Evolutionary conservation across 192 early-diverging fungal species (phyloP).

Genomic region (Backusella parvicylindrica): DNA sequence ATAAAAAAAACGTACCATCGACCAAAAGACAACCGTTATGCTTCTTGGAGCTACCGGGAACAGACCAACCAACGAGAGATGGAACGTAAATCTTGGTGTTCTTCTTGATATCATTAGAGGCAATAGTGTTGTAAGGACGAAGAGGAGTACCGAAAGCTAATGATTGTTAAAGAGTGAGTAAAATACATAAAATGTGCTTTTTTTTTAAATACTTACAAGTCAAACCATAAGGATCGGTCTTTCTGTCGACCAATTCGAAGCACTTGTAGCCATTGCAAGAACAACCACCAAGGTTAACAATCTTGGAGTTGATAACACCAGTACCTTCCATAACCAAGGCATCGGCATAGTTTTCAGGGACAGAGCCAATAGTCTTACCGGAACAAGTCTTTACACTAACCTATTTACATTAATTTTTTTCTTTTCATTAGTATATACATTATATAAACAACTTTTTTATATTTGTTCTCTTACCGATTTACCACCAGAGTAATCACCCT

Average conservation of each 20-base stretch:
- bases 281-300: slow-evolving; percentile 38
- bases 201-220: slow-evolving; percentile 11
- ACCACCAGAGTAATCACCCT: slow-evolving; percentile 25
- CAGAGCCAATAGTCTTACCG: slow-evolving; percentile 31
- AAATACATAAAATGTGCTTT: background rate
- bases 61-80: slow-evolving; percentile 26
- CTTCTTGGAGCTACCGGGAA: slow-evolving; percentile 27
- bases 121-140: slow-evolving; percentile 33
- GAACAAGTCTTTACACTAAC: slow-evolving; percentile 33
- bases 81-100: slow-evolving; percentile 40
- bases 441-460: background rate
- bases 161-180: background rate
- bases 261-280: slow-evolving; percentile 33
- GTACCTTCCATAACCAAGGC: slow-evolving; percentile 39
- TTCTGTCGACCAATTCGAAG: slow-evolving; percentile 27
- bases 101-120: slow-evolving; percentile 34
- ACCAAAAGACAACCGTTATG: slow-evolving; percentile 40
- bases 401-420: slow-evolving; percentile 6
- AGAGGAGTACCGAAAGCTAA: slow-evolving; percentile 28
- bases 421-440: background rate
- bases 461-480: background rate
- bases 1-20: slow-evolving; percentile 18
- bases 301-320: slow-evolving; percentile 24
- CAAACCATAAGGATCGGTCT: slow-evolving; percentile 31
- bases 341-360: slow-evolving; percentile 32